Conservation (phyloP, 164 flowering plant species). For the Echeveria elegans region DNA sequence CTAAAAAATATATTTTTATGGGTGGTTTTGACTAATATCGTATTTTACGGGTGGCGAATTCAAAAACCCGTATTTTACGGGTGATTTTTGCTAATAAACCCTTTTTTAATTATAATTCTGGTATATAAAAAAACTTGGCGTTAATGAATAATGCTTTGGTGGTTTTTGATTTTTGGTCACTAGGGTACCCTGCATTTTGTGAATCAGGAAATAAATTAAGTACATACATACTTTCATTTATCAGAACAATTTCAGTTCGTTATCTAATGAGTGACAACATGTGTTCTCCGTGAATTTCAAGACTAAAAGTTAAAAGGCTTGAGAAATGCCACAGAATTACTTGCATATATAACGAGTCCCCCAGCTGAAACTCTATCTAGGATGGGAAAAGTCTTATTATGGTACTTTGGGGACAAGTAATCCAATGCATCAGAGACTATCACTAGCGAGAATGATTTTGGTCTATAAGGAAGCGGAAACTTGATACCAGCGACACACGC, state of each 20-base stretch:
- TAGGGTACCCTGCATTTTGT: constrained; percentile 23
- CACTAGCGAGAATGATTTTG: constrained; percentile 11
- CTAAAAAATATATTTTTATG: no score
- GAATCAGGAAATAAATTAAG: not conserved
- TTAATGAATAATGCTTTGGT: constrained; percentile 45
- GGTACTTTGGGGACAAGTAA: constrained; percentile 12
- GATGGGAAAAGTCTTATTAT: constrained; percentile 9
- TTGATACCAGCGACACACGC: constrained; percentile 11
- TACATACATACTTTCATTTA: not conserved
- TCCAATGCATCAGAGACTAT: constrained; percentile 12
- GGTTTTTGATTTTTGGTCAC: constrained; percentile 55
- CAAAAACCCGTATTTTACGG: no score
- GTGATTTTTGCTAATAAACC: no score
- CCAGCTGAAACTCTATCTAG: constrained; percentile 7
- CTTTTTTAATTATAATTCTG: no score
- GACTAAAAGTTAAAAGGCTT: not conserved
- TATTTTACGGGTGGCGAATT: no score
- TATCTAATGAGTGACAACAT: not conserved
- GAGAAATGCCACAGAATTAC: not conserved
- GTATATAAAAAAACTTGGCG: no score
- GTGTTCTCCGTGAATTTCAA: no score
- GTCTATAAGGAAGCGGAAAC: constrained; percentile 12
- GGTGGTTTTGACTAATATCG: no score
- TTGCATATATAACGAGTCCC: constrained; percentile 11
- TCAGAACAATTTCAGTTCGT: not conserved